These are phyloP conservation scores for Manihot esculenta DNA, from an alignment of 441 rosid genomes.

Conservation along the genomic window DNA sequence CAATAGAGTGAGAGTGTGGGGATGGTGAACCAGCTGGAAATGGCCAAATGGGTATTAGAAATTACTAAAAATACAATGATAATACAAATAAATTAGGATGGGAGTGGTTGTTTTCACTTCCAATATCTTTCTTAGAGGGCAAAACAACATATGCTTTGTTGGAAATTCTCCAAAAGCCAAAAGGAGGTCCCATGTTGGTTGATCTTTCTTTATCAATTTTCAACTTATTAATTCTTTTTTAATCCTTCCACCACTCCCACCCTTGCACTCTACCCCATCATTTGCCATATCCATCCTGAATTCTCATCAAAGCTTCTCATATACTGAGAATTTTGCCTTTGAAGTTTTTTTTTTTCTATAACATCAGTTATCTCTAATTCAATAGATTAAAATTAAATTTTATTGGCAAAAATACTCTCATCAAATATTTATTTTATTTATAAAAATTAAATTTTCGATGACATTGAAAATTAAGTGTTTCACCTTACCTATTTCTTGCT, in stretches of 20 bases:
- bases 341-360: too few species aligned
- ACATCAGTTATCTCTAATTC: too few species aligned
- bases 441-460: too few species aligned
- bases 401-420: too few species aligned
- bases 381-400: too few species aligned
- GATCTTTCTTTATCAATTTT: constrained; percentile 42
- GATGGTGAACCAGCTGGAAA: constrained; percentile 34
- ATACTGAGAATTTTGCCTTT: background rate
- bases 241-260: constrained; percentile 26
- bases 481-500: too few species aligned
- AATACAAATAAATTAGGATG: background rate
- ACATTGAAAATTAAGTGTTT: too few species aligned
- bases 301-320: background rate
- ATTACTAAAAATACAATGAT: background rate
- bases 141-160: constrained; percentile 14
- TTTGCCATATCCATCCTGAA: background rate
- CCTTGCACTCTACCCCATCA: constrained; percentile 33
- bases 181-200: constrained; percentile 28
- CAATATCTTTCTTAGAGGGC: constrained; percentile 11
- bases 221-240: constrained; percentile 24
- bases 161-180: constrained; percentile 17
- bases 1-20: background rate
- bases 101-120: constrained; percentile 14
- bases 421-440: too few species aligned
- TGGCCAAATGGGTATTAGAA: constrained; percentile 15